A percentile compares a stretch with the other conserved stretches of the same genome.
These are phyloP conservation scores for Aspergillus bombycis DNA, from an alignment of 2,329 filamentous ascomycete genomes.

Conservation along the genomic window DNA sequence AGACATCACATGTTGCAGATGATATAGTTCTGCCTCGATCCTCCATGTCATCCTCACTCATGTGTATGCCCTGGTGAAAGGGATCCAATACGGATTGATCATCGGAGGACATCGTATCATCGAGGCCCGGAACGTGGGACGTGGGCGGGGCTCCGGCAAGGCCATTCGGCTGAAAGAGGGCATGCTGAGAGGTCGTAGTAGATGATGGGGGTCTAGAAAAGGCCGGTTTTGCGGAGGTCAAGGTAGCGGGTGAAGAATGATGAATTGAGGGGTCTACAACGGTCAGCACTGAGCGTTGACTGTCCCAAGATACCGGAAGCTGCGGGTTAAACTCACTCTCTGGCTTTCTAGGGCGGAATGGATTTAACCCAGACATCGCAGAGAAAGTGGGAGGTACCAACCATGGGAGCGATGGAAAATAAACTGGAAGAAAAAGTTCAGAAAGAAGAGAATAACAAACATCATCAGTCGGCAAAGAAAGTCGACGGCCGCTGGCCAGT, in stretches of 20 bases:
- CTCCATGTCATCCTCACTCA: slow-evolving; percentile 29
- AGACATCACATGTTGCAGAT: neutral
- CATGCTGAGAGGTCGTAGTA: slow-evolving; percentile 14
- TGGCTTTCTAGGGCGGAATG: slow-evolving; percentile 51
- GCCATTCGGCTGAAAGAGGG: slow-evolving; percentile 22
- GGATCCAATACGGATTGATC: slow-evolving; percentile 41
- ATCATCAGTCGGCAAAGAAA: slow-evolving; percentile 7
- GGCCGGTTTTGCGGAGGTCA: slow-evolving; percentile 9
- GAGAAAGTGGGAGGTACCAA: slow-evolving; percentile 28
- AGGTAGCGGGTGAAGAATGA: slow-evolving; percentile 12
- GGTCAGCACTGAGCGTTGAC: slow-evolving; percentile 12
- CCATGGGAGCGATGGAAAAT: slow-evolving; percentile 34
- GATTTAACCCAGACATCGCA: slow-evolving; percentile 54
- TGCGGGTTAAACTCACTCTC: slow-evolving; percentile 33
- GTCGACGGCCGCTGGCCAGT: slow-evolving; percentile 3
- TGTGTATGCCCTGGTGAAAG: slow-evolving; percentile 38
- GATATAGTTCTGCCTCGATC: slow-evolving; percentile 1
- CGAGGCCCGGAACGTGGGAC: slow-evolving; percentile 27
- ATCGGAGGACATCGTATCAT: slow-evolving; percentile 35
- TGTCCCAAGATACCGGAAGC: slow-evolving; percentile 15
- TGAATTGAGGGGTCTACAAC: slow-evolving; percentile 16
- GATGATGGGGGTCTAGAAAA: slow-evolving; percentile 14
- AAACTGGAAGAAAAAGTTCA: slow-evolving; percentile 14
- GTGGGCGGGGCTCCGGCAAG: slow-evolving; percentile 25
- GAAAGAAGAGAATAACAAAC: slow-evolving; percentile 19